These are phyloP conservation scores for Arthrinium puccinioides DNA, from an alignment of 2,329 filamentous ascomycete species.

Conservation along the genomic window DNA sequence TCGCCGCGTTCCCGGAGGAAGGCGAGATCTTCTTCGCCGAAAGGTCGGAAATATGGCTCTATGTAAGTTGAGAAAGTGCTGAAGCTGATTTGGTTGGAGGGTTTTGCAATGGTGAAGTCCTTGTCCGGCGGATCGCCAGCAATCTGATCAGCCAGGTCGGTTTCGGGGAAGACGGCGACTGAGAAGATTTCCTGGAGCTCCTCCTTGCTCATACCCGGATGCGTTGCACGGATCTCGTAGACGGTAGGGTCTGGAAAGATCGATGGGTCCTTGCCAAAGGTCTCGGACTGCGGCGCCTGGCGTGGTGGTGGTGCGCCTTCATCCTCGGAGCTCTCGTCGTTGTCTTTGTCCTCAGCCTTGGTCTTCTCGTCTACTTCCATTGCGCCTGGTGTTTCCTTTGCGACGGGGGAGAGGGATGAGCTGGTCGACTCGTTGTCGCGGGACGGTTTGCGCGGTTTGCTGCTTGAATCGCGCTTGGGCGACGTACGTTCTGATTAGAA, in stretches of 20 bases:
- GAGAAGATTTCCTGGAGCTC: constrained; percentile 83
- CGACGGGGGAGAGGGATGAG: constrained; percentile 48
- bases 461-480: constrained; percentile 36
- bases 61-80: constrained; percentile 88
- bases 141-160: constrained; percentile 76
- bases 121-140: constrained; percentile 86
- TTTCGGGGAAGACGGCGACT: constrained; percentile 74
- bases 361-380: constrained; percentile 54
- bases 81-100: constrained; percentile 88
- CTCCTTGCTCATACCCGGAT: constrained; percentile 71
- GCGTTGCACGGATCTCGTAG: constrained; percentile 79
- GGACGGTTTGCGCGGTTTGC: constrained; percentile 42
- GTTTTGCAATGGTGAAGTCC: constrained; percentile 92
- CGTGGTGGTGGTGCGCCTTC: constrained; percentile 54
- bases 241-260: constrained; percentile 88
- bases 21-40: constrained; percentile 88
- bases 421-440: constrained; percentile 48
- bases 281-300: constrained; percentile 70
- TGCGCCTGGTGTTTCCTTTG: constrained; percentile 40
- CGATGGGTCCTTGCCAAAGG: constrained; percentile 86
- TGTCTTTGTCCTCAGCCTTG: constrained; percentile 31
- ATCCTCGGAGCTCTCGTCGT: constrained; percentile 48
- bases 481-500: constrained; percentile 46
- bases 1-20: constrained; percentile 90
- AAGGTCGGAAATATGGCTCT: constrained; percentile 82